These are phyloP conservation scores for Arabidopsis suecica DNA, from an alignment of 345 rosid genomes.

Conservation along the genomic window DNA sequence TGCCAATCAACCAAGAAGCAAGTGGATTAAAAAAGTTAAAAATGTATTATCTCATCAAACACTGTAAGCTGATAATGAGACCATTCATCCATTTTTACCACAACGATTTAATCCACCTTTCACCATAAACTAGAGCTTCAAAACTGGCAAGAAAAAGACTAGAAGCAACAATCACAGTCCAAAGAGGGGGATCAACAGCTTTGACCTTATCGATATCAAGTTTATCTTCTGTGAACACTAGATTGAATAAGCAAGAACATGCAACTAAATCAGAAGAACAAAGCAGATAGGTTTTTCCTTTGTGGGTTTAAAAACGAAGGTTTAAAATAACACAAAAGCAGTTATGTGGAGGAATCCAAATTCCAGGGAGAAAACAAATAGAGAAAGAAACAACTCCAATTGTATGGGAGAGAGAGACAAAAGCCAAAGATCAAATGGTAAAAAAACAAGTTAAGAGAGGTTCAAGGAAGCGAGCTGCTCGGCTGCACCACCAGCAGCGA, in stretches of 20 bases:
- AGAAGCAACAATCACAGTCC: no score
- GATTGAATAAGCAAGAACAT: not conserved
- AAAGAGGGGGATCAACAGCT: no score
- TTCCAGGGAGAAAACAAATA: conserved; percentile 16
- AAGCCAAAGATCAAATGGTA: conserved; percentile 17
- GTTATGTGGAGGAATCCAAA: conserved; percentile 24
- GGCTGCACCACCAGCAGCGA: conserved; percentile 65
- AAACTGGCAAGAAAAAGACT: no score
- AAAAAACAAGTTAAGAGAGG: conserved; percentile 41
- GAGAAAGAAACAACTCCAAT: conserved; percentile 15
- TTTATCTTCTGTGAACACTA: not conserved
- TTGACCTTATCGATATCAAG: no score
- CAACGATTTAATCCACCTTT: no score
- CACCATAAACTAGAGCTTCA: no score
- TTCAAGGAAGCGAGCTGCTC: conserved; percentile 86
- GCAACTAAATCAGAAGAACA: not conserved
- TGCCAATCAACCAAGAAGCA: no score
- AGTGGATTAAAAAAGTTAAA: no score
- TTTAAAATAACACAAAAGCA: conserved; percentile 22
- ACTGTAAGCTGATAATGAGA: no score
- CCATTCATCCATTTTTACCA: no score
- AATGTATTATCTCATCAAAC: no score
- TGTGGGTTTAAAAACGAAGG: not conserved
- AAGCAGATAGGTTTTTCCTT: conserved; percentile 14
- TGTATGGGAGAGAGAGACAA: conserved; percentile 16